Evolutionary conservation across 768 basidiomycete species (phyloP), one percentile per base, ranked within the genome.

Genomic region (Leccinum sublutescens): DNA sequence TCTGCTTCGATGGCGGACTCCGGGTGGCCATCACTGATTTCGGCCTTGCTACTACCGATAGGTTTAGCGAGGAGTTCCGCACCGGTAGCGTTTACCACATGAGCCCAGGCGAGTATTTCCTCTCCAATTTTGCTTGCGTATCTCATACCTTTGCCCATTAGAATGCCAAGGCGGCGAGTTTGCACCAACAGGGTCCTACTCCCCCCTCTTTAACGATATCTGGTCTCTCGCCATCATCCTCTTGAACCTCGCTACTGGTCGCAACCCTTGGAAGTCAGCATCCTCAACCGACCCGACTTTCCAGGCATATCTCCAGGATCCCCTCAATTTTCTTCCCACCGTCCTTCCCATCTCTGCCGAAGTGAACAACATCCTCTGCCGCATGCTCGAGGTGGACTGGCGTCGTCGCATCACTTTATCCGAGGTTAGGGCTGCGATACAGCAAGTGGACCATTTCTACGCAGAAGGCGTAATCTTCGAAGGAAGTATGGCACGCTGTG

Each of bases 51-150:
- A 97, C 95, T 5, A 89, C 89, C 21, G 93, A 96, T 63, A 84
- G 83, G 69, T 78, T 84, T 56, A 94, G 92, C 67, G 83, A 83
- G 56, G 95, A 98, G 73, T 93, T 95, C 74, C 85, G 92, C 54
- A 97, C 95, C 36, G 95, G 95, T n/a, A 95, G 92, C 66, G 85
- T 95, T n/a, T 97, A 94, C 75, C 96, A 97, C 75, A 95, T 98
- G 90, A 95, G 93, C 68, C 95, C 95, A 75, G 93, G 91, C 86
- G 74, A 52, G 82, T 73, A 56, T 50, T 50, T 47, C 55, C 27
- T 27, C 17, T 27, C 62, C 59, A 56, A 55, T 47, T 55, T 60
- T 17, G 17, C 62, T 58, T 34, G 53, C 54, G 43, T 61, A 53
- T 27, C 62, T 63, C 29, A 62, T 65, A 71, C 67, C 38, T 75